Base-by-base conservation (phyloP, 2,329 filamentous ascomycete genomes). In the Pseudocercospora eumusae region DNA sequence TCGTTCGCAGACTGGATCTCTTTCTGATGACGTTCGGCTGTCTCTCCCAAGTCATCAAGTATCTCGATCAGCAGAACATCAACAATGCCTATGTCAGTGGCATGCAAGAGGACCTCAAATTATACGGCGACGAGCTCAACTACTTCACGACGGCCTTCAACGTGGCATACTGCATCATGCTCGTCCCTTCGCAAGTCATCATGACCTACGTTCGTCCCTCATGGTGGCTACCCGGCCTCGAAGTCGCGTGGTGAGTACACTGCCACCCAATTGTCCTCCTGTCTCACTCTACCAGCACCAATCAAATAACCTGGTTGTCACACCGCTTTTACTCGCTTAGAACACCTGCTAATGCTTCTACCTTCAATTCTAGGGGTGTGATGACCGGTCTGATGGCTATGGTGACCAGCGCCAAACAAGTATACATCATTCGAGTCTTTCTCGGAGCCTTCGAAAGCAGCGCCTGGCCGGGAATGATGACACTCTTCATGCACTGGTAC, bases 381-480 rank as follows among this genome's bases (percentile, higher is more conserved):
- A 61, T 70, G 33, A 70, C 69, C 4, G 69, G 70, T 6, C 65
- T 74, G 1, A 71, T 75, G 59, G 74, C 73, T 0, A 64, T 74
- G 28, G 69, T 72, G 1, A 71, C 68, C 13, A 66, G 56, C 7
- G 65, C 68, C 21, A 70, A 69, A 49, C 68, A 70, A 33, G 65
- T 70, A 11, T 71, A 71, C 53, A 67, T 70, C 5, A 64, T 73
- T 27, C 57, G 70, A 40, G 68, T 71, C 4, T 70, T 73, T 49
- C 53, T 71, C 2, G 70, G 70, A 5, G 62, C 70, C 3, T 67
- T 63, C 25, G 65, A 78, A 73, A 65, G 73, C 66, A 74, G n/a
- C 72, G 77, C 77, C 3, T 79, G 77, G 77, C 78, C 78, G 0
- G 77, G 77, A 3, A 79, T 79, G 75, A 79, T 79, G 74, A 79